Evolutionary conservation across 106 monocot genomes (phyloP), one percentile per base, ranked within the genome.

Genomic region (Dioscorea alata): DNA sequence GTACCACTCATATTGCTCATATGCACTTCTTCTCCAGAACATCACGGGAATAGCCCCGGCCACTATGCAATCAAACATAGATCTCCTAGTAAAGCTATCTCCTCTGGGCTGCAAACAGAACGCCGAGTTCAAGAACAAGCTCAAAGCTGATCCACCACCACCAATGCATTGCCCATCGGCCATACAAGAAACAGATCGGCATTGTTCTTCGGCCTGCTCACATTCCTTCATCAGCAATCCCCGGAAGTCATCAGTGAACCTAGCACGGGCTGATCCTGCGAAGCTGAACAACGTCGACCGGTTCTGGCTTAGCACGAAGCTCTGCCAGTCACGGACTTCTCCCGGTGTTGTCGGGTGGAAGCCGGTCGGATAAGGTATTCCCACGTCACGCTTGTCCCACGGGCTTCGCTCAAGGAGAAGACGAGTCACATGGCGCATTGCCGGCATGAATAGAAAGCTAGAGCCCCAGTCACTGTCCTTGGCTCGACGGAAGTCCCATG

Each of bases 61-160:
- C 49, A 96, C 61, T 79, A 97, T 89, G 84, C 92, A 92, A 56
- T 97, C 97, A 72, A 97, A 97, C 75, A 89, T 71, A 12, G 97
- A 97, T 57, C 97, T 60, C 65, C 92, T 54, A 33, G 97, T 92
- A 73, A 64, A 85, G 71, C 92, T 97, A 60, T 97, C 92, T 17
- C 92, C 97, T 22, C 89, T 75, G 33, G 92, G 97, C 67, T 97
- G 97, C 57, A 97, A 63, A 75, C 97, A 97, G 80, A 97, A 92
- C 7, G 4, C 58, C 0, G 97, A 89, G 8, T 75, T 82, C 23
- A 97, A 59, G 72, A 97, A 97, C 66, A 92, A 65, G 4, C 17
- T 67, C 73, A 89, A 7, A 33, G 89, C 77, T 69, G n/a, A n/a
- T n/a, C 71, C 80, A 21, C 70, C 73, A 42, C 67, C 80, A 4